These are phyloP conservation scores for Sordariomycetes sp. DNA, from an alignment of 2,329 filamentous ascomycete genomes.

Conservation along the genomic window DNA sequence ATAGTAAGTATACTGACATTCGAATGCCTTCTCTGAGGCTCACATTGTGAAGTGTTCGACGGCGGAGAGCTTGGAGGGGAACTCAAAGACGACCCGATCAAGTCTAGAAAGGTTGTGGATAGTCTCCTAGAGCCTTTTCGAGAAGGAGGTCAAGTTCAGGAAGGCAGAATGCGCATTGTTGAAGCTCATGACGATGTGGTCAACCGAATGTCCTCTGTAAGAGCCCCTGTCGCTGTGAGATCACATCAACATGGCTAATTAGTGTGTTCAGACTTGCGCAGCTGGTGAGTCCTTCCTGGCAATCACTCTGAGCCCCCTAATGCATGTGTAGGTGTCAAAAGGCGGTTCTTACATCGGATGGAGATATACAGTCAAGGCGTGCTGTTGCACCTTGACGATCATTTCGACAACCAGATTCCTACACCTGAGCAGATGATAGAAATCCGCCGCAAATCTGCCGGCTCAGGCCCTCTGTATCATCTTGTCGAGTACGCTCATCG, in stretches of 20 bases:
- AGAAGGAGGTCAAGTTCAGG: not conserved
- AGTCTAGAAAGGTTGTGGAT: conserved; percentile 8
- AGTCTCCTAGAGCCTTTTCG: conserved; percentile 10
- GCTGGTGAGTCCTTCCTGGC: too few relatives aligned
- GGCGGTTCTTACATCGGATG: conserved; percentile 10
- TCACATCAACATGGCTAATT: too few relatives aligned
- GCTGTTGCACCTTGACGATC: conserved; percentile 9
- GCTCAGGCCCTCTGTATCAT: conserved; percentile 11
- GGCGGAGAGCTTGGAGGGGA: conserved; percentile 5
- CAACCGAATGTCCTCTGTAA: conserved; percentile 6
- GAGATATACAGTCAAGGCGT: conserved; percentile 9
- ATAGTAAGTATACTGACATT: conserved; percentile 7
- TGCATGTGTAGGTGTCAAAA: too few relatives aligned
- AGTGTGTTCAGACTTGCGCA: too few relatives aligned
- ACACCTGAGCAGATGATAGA: conserved; percentile 10
- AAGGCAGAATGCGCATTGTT: conserved; percentile 7
- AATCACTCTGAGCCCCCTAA: too few relatives aligned
- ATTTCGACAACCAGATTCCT: conserved; percentile 5
- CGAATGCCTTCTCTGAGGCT: not conserved
- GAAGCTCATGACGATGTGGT: conserved; percentile 9
- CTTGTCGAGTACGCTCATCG: conserved; percentile 12
- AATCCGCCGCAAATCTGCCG: conserved; percentile 10
- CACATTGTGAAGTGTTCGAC: conserved; percentile 11
- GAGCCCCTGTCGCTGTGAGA: not conserved
- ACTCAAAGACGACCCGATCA: conserved; percentile 7